Percentiles rank a stretch among this genome's conserved stretches.
These are phyloP conservation scores for Phtheirospermum japonicum DNA, from an alignment of 257 asterid genomes.

Conservation along the genomic window DNA sequence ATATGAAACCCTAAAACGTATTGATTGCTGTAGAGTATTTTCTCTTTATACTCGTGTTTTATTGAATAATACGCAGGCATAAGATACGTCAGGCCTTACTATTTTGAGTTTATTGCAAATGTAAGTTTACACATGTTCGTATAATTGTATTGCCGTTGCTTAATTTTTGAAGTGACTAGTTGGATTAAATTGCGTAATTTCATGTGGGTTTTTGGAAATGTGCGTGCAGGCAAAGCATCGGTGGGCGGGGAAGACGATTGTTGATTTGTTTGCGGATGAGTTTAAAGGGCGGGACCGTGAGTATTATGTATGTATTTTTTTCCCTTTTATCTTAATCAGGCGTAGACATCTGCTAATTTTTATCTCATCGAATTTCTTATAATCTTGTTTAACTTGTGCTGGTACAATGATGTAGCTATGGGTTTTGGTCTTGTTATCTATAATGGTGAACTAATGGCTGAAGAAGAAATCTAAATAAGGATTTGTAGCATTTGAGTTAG, in stretches of 20 bases:
- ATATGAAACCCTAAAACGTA: not conserved
- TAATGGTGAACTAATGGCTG: not conserved
- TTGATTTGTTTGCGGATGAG: slow-evolving; percentile 85
- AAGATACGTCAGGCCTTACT: slow-evolving; percentile 87
- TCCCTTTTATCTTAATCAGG: not conserved
- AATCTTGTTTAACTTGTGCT: not conserved
- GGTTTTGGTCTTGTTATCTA: not conserved
- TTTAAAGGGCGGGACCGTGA: slow-evolving; percentile 82
- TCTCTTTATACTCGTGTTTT: not conserved
- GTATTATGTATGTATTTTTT: slow-evolving; percentile 63
- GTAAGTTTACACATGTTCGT: slow-evolving; percentile 38
- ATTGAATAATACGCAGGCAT: slow-evolving; percentile 55
- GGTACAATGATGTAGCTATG: not conserved
- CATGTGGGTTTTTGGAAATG: slow-evolving; percentile 17
- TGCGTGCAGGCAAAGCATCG: slow-evolving; percentile 73
- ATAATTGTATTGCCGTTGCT: not conserved
- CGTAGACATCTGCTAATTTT: not conserved
- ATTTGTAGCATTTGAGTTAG: not conserved
- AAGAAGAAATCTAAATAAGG: not conserved
- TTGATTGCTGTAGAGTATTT: not conserved
- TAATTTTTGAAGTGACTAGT: slow-evolving; percentile 1
- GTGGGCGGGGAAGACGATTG: slow-evolving; percentile 91
- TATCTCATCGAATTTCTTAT: not conserved
- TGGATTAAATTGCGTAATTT: slow-evolving; percentile 8
- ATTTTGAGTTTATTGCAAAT: slow-evolving; percentile 90